Evolutionary conservation across 805 yeast species (phyloP), one percentile per base, ranked within the genome.

Genomic region (Pichia membranifaciens): DNA sequence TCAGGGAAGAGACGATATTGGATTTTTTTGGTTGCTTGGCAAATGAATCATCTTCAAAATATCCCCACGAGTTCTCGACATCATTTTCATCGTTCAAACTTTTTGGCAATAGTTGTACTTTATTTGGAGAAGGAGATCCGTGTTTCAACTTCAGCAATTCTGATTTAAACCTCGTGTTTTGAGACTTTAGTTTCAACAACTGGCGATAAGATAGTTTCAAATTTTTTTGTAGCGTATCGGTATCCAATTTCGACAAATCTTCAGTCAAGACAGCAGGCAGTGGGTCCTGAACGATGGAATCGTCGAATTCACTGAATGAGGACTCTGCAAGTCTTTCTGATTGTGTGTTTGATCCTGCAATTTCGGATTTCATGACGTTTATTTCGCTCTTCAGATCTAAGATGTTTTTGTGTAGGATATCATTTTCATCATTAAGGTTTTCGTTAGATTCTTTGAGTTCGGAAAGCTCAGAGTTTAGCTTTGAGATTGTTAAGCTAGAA

Each of bases 341-440:
- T 42, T 51, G 45, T 42, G 51, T 29, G 5, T 5, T 40, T 23
- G 17, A 76, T 29, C 34, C 36, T 22, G 17, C 44, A 33, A 45
- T 51, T 48, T 18, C 57, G 25, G 4, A 44, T 44, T 22, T 60
- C 52, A 29, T 56, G 20, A n/a, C 12, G 4, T 48, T 32, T n/a
- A 42, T 21, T 44, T 33, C 51, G 31, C 45, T 55, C 58, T 48
- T 63, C 29, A 60, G 29, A 25, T 37, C 54, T 51, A 46, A 57
- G 55, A 57, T 67, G 54, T 61, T 73, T 68, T 51, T 67, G 61
- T 56, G 78, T 46, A 83, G 66, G 20, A 70, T 69, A 53, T 81
- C 85, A 62, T 84, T 84, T 58, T 82, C 89, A 55, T 82, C 84
- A 59, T 84, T 84, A 51, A 84, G 65, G 41, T 77, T 82, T 29